These are phyloP conservation scores for Emergomyces africanus DNA, from an alignment of 2,329 filamentous ascomycete genomes.

Conservation along the genomic window DNA sequence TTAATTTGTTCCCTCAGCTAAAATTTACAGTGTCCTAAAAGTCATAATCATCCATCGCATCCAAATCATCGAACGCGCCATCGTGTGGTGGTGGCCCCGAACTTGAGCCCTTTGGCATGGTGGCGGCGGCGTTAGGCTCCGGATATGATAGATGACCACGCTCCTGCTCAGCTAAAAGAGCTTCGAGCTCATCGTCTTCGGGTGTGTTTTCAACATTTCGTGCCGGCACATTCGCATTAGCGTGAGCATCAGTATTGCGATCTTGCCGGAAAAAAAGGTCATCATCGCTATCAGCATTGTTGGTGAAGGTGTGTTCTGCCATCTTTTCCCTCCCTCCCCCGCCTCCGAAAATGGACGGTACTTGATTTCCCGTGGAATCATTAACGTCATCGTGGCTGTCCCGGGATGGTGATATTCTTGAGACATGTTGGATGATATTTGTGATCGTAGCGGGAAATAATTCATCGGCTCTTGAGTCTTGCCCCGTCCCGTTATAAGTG, in stretches of 20 bases:
- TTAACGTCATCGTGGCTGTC: background rate
- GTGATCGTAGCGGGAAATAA: background rate
- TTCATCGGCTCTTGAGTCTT: background rate
- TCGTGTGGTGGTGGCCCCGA: background rate
- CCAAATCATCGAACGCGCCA: background rate
- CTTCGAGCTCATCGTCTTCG: constrained; percentile 1
- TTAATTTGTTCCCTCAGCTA: background rate
- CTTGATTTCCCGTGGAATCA: background rate
- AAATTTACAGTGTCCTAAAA: background rate
- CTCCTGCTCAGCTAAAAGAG: background rate
- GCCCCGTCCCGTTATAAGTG: background rate
- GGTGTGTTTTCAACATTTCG: background rate
- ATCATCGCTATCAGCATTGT: constrained; percentile 4
- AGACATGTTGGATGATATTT: background rate
- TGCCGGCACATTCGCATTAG: background rate
- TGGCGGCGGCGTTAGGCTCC: background rate
- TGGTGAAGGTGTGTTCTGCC: constrained; percentile 15
- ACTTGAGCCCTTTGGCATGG: background rate
- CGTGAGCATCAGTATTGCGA: background rate
- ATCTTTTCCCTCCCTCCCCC: background rate
- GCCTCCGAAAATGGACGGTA: constrained; percentile 7
- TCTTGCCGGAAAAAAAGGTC: background rate
- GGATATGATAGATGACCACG: background rate
- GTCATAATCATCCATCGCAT: constrained; percentile 2
- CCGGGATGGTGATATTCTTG: background rate